Evolutionary conservation across 345 rosid species (phyloP).

Genomic region (Crucihimalaya himalaica): DNA sequence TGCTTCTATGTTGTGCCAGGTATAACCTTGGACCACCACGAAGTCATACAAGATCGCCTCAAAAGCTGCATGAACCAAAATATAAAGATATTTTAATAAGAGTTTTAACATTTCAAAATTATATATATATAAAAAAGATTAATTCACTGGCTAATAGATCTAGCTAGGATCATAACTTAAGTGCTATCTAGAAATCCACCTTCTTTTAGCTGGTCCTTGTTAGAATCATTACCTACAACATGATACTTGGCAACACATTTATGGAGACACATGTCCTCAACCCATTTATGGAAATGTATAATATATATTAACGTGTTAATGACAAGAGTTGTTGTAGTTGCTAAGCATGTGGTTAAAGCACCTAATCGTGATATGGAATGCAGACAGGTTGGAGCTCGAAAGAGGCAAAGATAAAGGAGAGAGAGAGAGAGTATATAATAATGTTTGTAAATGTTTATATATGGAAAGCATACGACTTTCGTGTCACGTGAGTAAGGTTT

Average conservation of each 20-base stretch:
- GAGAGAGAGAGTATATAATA: slow-evolving; percentile 13
- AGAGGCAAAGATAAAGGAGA: slow-evolving; percentile 27
- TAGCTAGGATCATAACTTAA: slow-evolving; percentile 23
- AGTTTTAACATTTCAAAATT: neutral
- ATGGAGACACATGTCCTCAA: slow-evolving; percentile 13
- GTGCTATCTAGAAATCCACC: slow-evolving; percentile 31
- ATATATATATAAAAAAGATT: neutral
- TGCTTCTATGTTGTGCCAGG: slow-evolving; percentile 33
- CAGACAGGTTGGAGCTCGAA: slow-evolving; percentile 38
- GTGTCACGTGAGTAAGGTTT: slow-evolving; percentile 13
- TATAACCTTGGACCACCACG: slow-evolving; percentile 35
- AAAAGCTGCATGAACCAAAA: slow-evolving; percentile 28
- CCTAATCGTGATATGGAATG: slow-evolving; percentile 18
- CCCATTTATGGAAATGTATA: slow-evolving; percentile 10
- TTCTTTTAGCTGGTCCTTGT: slow-evolving; percentile 21
- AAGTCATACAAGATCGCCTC: slow-evolving; percentile 30
- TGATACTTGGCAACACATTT: neutral
- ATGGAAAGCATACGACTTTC: slow-evolving; percentile 31
- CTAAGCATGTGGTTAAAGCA: slow-evolving; percentile 35
- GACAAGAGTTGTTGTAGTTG: slow-evolving; percentile 34
- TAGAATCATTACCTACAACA: slow-evolving; percentile 13
- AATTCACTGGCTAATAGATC: slow-evolving; percentile 28
- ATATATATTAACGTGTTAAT: slow-evolving; percentile 24
- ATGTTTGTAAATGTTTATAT: slow-evolving; percentile 9
- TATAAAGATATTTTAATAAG: slow-evolving; percentile 17